Conservation (phyloP, 2,329 filamentous ascomycete species). For the Pseudogymnoascus sp. region DNA sequence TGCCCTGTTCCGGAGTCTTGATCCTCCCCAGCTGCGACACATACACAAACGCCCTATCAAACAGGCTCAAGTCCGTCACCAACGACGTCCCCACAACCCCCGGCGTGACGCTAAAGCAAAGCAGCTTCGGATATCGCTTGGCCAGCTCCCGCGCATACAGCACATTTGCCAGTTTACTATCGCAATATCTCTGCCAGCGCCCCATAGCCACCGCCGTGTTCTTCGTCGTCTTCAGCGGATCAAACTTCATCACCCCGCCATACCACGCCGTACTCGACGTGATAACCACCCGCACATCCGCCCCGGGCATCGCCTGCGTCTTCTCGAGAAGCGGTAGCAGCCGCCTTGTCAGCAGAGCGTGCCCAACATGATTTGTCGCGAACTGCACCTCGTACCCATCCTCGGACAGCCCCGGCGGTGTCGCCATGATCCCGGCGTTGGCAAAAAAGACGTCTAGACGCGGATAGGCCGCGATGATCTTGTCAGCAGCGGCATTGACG, state of each 20-base stretch:
- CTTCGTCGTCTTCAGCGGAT: conserved; percentile 22
- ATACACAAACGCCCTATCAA: conserved; percentile 5
- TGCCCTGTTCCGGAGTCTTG: conserved; percentile 28
- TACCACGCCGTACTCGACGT: conserved; percentile 14
- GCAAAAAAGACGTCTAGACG: conserved; percentile 38
- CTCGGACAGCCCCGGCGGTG: conserved; percentile 29
- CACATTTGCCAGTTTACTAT: conserved; percentile 41
- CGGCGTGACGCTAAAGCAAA: conserved; percentile 32
- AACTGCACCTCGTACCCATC: conserved; percentile 44
- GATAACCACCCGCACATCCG: conserved; percentile 18
- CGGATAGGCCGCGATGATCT: conserved; percentile 28
- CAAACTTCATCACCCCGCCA: conserved; percentile 25
- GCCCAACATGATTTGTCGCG: conserved; percentile 41
- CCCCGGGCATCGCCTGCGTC: conserved; percentile 16
- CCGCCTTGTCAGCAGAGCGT: conserved; percentile 36
- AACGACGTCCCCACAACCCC: conserved; percentile 34
- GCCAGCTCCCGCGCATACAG: conserved; percentile 35
- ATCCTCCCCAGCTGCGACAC: background rate
- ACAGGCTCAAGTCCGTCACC: background rate
- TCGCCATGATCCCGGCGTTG: conserved; percentile 39
- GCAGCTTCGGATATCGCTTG: conserved; percentile 30
- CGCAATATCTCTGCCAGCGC: conserved; percentile 32
- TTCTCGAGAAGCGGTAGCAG: conserved; percentile 29
- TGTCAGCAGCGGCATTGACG: conserved; percentile 33
- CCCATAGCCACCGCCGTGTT: conserved; percentile 16